Percentiles rank a stretch among this genome's conserved stretches.
These are phyloP conservation scores for Crithidia bombi DNA, from an alignment of 208 protist species.

Conservation along the genomic window DNA sequence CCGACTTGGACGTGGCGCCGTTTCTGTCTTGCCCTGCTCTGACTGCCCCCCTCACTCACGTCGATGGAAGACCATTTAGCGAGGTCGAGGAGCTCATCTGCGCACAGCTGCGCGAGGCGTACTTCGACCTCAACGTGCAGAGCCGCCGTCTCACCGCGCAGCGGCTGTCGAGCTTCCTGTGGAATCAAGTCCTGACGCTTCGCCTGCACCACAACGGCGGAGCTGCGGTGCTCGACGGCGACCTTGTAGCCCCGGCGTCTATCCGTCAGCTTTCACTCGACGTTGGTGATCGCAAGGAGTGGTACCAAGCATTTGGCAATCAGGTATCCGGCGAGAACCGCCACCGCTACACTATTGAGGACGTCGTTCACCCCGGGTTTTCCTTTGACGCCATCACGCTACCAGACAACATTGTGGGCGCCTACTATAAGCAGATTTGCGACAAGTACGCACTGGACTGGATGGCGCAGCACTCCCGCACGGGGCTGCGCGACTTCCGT, in stretches of 20 bases:
- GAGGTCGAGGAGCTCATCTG: conserved; percentile 57
- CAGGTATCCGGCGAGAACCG: conserved; percentile 46
- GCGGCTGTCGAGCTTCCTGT: conserved; percentile 81
- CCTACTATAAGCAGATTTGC: conserved; percentile 79
- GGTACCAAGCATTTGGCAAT: conserved; percentile 43
- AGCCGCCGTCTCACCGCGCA: conserved; percentile 77
- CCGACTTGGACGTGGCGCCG: conserved; percentile 71
- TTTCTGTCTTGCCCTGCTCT: conserved; percentile 71
- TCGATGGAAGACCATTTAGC: conserved; percentile 24
- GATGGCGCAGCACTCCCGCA: conserved; percentile 56
- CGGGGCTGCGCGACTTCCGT: conserved; percentile 74
- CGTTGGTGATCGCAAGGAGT: conserved; percentile 48
- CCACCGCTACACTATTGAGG: conserved; percentile 54
- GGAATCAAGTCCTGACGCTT: conserved; percentile 86
- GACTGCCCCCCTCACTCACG: conserved; percentile 37
- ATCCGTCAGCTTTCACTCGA: conserved; percentile 39
- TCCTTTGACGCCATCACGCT: conserved; percentile 75
- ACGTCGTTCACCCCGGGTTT: conserved; percentile 87
- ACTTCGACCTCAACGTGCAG: conserved; percentile 68
- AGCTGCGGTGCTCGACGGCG: conserved; percentile 60
- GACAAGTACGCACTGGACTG: conserved; percentile 80
- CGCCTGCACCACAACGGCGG: conserved; percentile 71
- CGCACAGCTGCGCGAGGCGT: conserved; percentile 70
- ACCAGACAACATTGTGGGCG: conserved; percentile 67
- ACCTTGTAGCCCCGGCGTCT: conserved; percentile 54